phyloP scores from a whole-genome alignment of 106 monocot genomes.

The Agapanthus africanus region DNA sequence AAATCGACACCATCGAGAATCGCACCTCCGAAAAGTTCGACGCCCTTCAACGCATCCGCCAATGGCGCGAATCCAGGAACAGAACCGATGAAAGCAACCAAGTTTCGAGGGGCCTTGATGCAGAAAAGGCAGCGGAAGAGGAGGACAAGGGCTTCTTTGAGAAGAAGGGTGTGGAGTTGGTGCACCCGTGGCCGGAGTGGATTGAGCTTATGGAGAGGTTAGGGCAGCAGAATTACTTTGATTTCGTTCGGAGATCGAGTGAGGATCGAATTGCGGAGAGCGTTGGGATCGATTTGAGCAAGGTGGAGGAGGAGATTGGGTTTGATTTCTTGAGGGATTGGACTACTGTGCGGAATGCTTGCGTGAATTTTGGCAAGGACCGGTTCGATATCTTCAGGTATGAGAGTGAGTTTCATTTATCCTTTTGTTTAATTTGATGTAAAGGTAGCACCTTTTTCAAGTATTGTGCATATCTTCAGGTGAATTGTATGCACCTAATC shows the following conservation, averaged over 20 bases:
- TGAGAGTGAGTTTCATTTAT: not conserved
- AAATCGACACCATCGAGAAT: slow-evolving; percentile 80
- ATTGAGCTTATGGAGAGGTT: slow-evolving; percentile 85
- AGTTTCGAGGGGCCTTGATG: not conserved
- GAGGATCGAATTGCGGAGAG: slow-evolving; percentile 37
- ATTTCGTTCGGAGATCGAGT: slow-evolving; percentile 27
- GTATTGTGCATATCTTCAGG: not conserved
- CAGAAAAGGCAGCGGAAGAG: not conserved
- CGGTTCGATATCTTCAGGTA: slow-evolving; percentile 80
- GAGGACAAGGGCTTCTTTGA: slow-evolving; percentile 17
- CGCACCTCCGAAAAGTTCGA: slow-evolving; percentile 46
- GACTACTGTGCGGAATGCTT: slow-evolving; percentile 68
- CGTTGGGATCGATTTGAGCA: slow-evolving; percentile 41
- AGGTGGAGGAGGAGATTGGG: slow-evolving; percentile 33
- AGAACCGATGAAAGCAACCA: not conserved
- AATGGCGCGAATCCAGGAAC: slow-evolving; percentile 51
- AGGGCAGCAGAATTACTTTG: slow-evolving; percentile 78
- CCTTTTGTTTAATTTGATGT: not conserved
- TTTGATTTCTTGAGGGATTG: slow-evolving; percentile 80
- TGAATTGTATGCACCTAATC: no score
- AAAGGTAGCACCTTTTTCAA: not conserved
- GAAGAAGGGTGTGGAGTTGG: slow-evolving; percentile 66
- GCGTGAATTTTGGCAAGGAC: slow-evolving; percentile 80
- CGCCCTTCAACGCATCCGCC: slow-evolving; percentile 80
- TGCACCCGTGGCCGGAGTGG: slow-evolving; percentile 99